Percentiles rank a stretch among this genome's conserved stretches.
These are phyloP conservation scores for Prototheca stagnorum DNA, from an alignment of 163 green algal species.

Conservation along the genomic window DNA sequence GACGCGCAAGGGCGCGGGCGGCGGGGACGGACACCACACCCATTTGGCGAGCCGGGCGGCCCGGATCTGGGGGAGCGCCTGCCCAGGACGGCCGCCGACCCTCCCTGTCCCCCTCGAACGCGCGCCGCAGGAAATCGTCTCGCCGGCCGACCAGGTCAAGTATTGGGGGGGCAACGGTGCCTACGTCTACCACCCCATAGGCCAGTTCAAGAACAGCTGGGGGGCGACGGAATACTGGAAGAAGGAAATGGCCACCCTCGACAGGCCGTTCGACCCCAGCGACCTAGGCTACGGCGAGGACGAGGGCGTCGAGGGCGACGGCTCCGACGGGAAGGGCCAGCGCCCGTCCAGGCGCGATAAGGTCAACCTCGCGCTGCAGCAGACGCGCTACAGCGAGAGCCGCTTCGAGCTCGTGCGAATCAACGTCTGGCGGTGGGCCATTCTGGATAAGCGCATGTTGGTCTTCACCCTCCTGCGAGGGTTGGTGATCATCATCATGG, in stretches of 20 bases:
- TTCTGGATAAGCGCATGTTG: conserved; percentile 11
- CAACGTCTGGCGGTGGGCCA: conserved; percentile 6
- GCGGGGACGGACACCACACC: no score
- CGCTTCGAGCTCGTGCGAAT: conserved; percentile 2
- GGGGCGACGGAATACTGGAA: neutral
- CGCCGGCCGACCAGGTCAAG: conserved; percentile 27
- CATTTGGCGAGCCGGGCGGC: no score
- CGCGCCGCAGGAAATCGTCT: conserved; percentile 54
- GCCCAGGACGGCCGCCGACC: no score
- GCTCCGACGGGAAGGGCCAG: neutral
- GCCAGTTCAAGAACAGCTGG: conserved; percentile 8
- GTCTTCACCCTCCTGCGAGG: conserved; percentile 24
- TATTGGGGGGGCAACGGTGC: conserved; percentile 21
- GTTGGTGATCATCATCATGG: conserved; percentile 27
- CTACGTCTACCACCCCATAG: conserved; percentile 31
- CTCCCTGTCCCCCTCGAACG: no score
- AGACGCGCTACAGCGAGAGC: conserved; percentile 7
- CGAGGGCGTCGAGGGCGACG: no score
- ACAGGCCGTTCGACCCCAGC: no score
- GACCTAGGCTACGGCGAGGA: no score
- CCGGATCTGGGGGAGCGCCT: no score
- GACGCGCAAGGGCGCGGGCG: no score
- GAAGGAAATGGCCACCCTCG: no score
- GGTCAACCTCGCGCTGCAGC: neutral
- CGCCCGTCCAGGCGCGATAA: neutral